phyloP scores from a whole-genome alignment of 306 rosid species.

The Castanopsis chinensis region DNA sequence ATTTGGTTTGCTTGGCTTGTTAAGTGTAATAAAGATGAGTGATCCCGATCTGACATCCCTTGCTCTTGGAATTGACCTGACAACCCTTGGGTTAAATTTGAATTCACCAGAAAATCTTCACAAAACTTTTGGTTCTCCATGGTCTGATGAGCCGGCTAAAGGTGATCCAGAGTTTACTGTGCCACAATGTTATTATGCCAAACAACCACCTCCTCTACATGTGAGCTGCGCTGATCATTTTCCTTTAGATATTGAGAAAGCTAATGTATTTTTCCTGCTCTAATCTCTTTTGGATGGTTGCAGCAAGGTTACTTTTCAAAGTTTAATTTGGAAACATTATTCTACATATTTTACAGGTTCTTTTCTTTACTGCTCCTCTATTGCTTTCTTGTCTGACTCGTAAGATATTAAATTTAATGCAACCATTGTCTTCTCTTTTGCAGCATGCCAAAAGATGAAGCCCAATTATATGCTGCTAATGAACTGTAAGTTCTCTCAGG shows the following conservation, averaged over 20 bases:
- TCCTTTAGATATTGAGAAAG: slow-evolving; percentile 9
- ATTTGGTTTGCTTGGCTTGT: slow-evolving; percentile 89
- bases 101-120: slow-evolving; percentile 94
- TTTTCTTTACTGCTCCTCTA: slow-evolving; percentile 8
- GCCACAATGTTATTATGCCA: slow-evolving; percentile 82
- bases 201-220: slow-evolving; percentile 74
- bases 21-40: slow-evolving; percentile 86
- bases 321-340: slow-evolving; percentile 72
- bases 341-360: slow-evolving; percentile 96
- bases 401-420: not conserved
- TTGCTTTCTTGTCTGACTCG: not conserved
- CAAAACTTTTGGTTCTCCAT: slow-evolving; percentile 94
- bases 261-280: slow-evolving; percentile 12
- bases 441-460: slow-evolving; percentile 98
- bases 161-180: slow-evolving; percentile 89
- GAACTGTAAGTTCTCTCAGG: slow-evolving; percentile 60
- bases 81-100: slow-evolving; percentile 89
- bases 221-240: slow-evolving; percentile 38
- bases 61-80: slow-evolving; percentile 93
- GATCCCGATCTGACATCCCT: slow-evolving; percentile 93
- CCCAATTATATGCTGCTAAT: slow-evolving; percentile 80
- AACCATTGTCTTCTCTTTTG: slow-evolving; percentile 16
- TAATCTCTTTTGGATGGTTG: slow-evolving; percentile 28
- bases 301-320: slow-evolving; percentile 82
- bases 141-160: slow-evolving; percentile 96